Base-by-base conservation (phyloP, 352 stramenopile genomes). In the Phytophthora chlamydospora region DNA sequence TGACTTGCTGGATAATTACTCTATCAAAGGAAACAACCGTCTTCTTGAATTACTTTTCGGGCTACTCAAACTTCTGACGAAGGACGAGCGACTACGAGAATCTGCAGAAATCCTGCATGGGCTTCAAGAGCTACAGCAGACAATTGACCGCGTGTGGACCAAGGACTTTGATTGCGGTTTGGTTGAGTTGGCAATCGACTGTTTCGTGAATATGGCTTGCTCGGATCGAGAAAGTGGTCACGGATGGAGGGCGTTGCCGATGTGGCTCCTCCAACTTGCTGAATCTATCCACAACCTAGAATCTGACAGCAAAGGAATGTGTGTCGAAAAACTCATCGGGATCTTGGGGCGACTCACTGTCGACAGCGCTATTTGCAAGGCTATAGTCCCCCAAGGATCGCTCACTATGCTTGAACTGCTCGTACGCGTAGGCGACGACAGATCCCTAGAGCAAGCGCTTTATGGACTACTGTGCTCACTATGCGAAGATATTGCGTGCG, bases 291-390 rank as follows among this genome's bases (percentile, higher is more conserved):
- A 82, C 27, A 49, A 50, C 1, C 19, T 53, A 0, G 16, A 47
- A n/a, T 27, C 62, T n/a, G 42, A 35, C 10, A 61, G 34, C 0
- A 21, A 41, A 6, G 51, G 56, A 10, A 58, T 64, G 41, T 75
- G 58, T 21, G 58, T 82, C 1, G 76, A 86, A 55, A 83, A 86
- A 41, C 69, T 82, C 49, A 59, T 82, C 29, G 74, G 73, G 12
- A 67, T 83, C 17, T 48, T 86, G 1, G 54, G 62, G 7, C 62
- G 71, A 39, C 71, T 85, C 8, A 39, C 53, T 0, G 57, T 82
- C 29, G 49, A 79, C 42, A 49, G 43, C 2, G 33, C 48, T 6
- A 68, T 73, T 19, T 43, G 58, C 9, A 66, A 55, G 21, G 38
- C 49, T 1, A 68, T 86, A 29, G 33, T 60, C 5, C 41, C 49